phyloP scores from a whole-genome alignment of 2,329 filamentous ascomycete genomes.

The Aspergillus vadensis region DNA sequence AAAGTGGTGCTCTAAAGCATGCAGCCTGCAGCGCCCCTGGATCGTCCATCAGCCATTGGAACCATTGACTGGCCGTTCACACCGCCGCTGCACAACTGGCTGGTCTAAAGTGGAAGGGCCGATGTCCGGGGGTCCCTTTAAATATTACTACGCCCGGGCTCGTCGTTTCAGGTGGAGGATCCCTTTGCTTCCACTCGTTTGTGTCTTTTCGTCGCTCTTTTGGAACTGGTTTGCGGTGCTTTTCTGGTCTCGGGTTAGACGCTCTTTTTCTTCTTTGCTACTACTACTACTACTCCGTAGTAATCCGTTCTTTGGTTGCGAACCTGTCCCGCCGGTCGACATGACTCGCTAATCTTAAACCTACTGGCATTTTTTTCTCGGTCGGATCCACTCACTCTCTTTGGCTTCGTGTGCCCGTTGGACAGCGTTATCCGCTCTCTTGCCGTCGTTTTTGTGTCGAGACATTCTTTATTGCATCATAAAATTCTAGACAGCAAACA shows the following conservation, averaged over 20 bases:
- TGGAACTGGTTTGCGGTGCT: constrained; percentile 33
- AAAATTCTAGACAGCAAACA: constrained; percentile 21
- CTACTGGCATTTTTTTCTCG: constrained; percentile 17
- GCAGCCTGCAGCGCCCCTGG: constrained; percentile 30
- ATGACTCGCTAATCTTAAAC: constrained; percentile 20
- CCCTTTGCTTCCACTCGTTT: constrained; percentile 31
- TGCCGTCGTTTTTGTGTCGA: constrained; percentile 26
- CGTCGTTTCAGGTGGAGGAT: constrained; percentile 29
- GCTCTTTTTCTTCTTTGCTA: constrained; percentile 26
- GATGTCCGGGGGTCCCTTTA: constrained; percentile 27
- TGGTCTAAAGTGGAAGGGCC: constrained; percentile 18
- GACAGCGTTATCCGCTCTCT: constrained; percentile 22
- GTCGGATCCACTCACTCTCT: constrained; percentile 22
- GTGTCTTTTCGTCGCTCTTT: constrained; percentile 35
- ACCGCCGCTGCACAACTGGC: constrained; percentile 29
- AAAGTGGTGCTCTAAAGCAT: constrained; percentile 19
- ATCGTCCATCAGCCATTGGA: constrained; percentile 14
- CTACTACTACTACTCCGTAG: no score
- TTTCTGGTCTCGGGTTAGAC: constrained; percentile 32
- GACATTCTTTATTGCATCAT: constrained; percentile 33
- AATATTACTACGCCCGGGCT: constrained; percentile 20
- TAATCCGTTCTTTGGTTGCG: constrained; percentile 11
- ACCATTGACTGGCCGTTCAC: constrained; percentile 20
- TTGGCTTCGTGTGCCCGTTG: constrained; percentile 20
- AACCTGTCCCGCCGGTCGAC: constrained; percentile 14